phyloP scores from a whole-genome alignment of 1,284 basidiomycete genomes.

The Puccinia novopanici region DNA sequence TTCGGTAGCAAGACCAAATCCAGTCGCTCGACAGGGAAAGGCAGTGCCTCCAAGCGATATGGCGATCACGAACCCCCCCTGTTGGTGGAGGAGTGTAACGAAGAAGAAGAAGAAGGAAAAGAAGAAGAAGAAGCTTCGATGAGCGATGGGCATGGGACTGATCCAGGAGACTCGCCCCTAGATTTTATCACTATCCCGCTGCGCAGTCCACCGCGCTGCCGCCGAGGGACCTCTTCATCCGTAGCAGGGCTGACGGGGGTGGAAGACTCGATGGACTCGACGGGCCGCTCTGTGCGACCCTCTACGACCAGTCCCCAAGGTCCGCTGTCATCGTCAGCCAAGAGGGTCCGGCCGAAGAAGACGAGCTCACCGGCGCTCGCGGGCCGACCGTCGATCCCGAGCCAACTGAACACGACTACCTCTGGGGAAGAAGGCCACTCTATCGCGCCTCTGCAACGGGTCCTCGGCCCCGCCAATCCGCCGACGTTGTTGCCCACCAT shows the following conservation, averaged over 20 bases:
- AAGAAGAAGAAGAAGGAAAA: too few species aligned
- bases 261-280: constrained; percentile 8
- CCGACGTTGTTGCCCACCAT: not conserved
- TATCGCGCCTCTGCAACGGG: not conserved
- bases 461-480: not conserved
- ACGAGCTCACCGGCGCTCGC: too few species aligned
- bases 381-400: too few species aligned
- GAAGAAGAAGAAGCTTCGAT: constrained; percentile 19
- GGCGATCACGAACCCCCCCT: constrained; percentile 19
- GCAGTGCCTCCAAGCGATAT: constrained; percentile 10
- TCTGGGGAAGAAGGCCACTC: not conserved
- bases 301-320: too few species aligned
- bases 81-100: not conserved
- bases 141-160: not conserved
- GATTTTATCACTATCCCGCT: constrained; percentile 19
- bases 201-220: constrained; percentile 18
- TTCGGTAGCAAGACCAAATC: not conserved
- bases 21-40: constrained; percentile 14
- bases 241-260: not conserved
- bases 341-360: too few species aligned
- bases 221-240: constrained; percentile 2
- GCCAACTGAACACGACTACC: not conserved
- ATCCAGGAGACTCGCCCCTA: constrained; percentile 20
- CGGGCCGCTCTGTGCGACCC: not conserved
- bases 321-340: too few species aligned